These are phyloP conservation scores for Botryotinia calthae DNA, from an alignment of 2,329 filamentous ascomycete species.

Conservation along the genomic window DNA sequence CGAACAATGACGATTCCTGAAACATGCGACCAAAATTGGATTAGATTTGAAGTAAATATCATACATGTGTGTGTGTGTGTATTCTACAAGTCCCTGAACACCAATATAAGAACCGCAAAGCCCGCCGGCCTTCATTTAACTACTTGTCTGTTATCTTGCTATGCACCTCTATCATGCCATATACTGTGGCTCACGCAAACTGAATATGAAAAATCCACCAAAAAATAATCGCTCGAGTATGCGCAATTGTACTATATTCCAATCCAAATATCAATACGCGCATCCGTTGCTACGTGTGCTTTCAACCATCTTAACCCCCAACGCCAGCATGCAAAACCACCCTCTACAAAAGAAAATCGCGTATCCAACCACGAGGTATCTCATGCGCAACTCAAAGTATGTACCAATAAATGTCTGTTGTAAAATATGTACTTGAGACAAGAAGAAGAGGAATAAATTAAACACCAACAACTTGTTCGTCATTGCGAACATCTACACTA, in stretches of 20 bases:
- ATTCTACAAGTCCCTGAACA: background rate
- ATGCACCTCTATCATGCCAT: background rate
- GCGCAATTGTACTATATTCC: background rate
- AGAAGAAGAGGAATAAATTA: background rate
- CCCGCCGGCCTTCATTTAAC: background rate
- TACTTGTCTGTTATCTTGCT: background rate
- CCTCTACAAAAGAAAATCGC: background rate
- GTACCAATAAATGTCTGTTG: background rate
- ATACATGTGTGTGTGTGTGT: background rate
- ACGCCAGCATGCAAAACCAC: background rate
- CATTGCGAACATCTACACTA: conserved; percentile 26
- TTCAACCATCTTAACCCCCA: background rate
- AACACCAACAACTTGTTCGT: conserved; percentile 27
- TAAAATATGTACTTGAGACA: background rate
- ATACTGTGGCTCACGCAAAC: background rate
- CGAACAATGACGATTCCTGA: background rate
- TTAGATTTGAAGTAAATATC: background rate
- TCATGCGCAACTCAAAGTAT: background rate
- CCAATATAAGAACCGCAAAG: background rate
- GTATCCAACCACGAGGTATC: background rate
- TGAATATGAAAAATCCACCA: background rate
- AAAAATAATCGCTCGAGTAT: background rate
- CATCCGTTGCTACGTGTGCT: background rate
- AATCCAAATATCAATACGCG: background rate
- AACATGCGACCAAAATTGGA: background rate